Percentiles rank a stretch among this genome's conserved stretches.
Evolutionary conservation across 2,329 filamentous ascomycete species (phyloP).

Genomic region (Stagonosporopsis tanaceti): DNA sequence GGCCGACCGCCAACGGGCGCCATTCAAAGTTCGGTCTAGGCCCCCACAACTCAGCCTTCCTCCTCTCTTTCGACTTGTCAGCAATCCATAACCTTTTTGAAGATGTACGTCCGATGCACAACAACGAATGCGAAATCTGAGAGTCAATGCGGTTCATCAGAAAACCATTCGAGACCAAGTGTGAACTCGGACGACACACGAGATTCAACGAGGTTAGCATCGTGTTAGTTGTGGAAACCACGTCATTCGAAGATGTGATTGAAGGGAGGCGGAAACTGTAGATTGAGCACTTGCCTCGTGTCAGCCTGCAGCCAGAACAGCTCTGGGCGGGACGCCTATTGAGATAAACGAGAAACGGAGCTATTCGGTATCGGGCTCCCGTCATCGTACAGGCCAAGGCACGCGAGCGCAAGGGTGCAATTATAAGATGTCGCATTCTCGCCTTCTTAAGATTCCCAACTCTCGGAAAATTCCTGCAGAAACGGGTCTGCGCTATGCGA

Average conservation of each 20-base stretch:
- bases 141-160: background rate
- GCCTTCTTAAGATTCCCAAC: background rate
- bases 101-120: background rate
- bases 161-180: background rate
- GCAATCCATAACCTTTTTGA: background rate
- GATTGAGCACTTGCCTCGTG: background rate
- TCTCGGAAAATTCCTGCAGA: background rate
- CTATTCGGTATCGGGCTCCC: constrained; percentile 19
- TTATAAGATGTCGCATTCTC: constrained; percentile 5
- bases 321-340: background rate
- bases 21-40: constrained; percentile 2
- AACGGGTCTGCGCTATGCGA: constrained; percentile 15
- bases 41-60: background rate
- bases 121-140: background rate
- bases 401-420: constrained; percentile 22
- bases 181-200: background rate
- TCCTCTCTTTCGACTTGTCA: background rate
- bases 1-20: background rate
- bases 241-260: background rate
- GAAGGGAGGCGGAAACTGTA: background rate
- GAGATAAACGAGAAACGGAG: constrained; percentile 1
- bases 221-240: background rate
- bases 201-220: background rate
- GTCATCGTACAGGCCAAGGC: constrained; percentile 20
- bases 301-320: background rate